Base-by-base conservation (phyloP, 139 green algal genomes). In the Asterochloris erici region DNA sequence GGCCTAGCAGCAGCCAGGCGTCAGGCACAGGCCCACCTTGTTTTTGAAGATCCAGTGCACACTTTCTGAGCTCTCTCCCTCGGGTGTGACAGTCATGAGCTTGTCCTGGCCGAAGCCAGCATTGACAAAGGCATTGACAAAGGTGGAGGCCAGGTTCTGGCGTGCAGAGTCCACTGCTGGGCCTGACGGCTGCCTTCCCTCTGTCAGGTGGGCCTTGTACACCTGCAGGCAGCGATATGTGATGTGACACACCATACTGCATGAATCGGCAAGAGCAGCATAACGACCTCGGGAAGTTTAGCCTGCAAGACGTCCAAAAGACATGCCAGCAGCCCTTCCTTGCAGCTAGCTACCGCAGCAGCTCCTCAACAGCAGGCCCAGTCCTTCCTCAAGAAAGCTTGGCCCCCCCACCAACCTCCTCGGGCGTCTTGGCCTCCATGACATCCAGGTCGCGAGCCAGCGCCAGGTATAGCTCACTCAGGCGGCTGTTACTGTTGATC, bases 1-100 rank as follows among this genome's bases (percentile, higher is more conserved):
- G 38, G 38, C 60, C 28, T 77, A 15, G 60, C 26, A 38, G 27
- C 29, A 74, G 6, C 21, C 88, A 96, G 97, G 77, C 95, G 93
- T 82, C 97, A 93, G 79, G 98, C 94, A n/a, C 1, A 15, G 23
- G n/a, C 73, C 21, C 27, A 70, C 76, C 87, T 96, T 97, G 90
- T 99, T 99, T 88, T 97, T 98, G 92, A 98, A 98, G 85, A 99
- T 96, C 97, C 97, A 99, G 85, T 94, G 94, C 77, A 96, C 88
- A 13, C 23, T 73, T 63, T 82, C 83, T 77, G 47, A 69, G 75
- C 82, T 68, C 11, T 73, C 70, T 68, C 73, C 75, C 23, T 63
- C 76, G 77, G 76, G 81, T 26, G 63, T 74, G 63, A 66, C 80
- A 0, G 92, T 95, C 27, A 98, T 86, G 61, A 98, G 91, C 91